Conservation (phyloP, 1,284 basidiomycete species). For the Ceratobasidium sp. region DNA sequence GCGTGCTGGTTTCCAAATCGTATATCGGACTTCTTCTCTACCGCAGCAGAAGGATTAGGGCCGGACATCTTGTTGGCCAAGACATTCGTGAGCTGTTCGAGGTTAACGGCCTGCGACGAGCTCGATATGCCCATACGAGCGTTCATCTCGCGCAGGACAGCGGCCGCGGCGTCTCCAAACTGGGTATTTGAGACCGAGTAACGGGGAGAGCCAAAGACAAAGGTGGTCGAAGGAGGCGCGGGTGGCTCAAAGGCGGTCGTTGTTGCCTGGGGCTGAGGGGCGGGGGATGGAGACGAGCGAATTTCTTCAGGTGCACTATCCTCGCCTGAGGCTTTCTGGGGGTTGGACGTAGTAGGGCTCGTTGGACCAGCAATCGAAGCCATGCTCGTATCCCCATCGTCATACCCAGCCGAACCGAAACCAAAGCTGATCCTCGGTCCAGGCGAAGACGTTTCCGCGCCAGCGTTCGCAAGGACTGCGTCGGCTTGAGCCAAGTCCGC, state of each 20-base stretch:
- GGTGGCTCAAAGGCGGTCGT: conserved; percentile 45
- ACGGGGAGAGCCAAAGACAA: conserved; percentile 80
- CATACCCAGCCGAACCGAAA: conserved; percentile 38
- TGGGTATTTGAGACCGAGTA: conserved; percentile 71
- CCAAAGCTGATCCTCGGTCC: conserved; percentile 35
- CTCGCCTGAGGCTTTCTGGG: neutral
- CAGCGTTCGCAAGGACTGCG: conserved; percentile 56
- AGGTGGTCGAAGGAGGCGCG: conserved; percentile 62
- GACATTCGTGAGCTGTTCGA: conserved; percentile 24
- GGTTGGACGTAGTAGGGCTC: neutral
- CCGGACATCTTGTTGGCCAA: conserved; percentile 23
- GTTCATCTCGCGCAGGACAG: conserved; percentile 84
- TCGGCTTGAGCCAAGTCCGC: conserved; percentile 50
- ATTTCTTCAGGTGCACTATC: neutral
- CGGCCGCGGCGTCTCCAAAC: conserved; percentile 72
- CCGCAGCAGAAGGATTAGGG: neutral
- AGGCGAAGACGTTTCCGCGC: conserved; percentile 50
- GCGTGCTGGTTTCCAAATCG: conserved; percentile 74
- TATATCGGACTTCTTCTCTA: conserved; percentile 23
- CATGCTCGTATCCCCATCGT: conserved; percentile 29
- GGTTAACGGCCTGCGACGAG: conserved; percentile 32
- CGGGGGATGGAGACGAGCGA: neutral
- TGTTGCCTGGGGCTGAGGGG: conserved; percentile 38
- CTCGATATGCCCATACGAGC: conserved; percentile 66
- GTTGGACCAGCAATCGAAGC: neutral